Evolutionary conservation across 2,329 filamentous ascomycete genomes (phyloP), one percentile per base, ranked within the genome.

Genomic region (Sporothrix phasma): DNA sequence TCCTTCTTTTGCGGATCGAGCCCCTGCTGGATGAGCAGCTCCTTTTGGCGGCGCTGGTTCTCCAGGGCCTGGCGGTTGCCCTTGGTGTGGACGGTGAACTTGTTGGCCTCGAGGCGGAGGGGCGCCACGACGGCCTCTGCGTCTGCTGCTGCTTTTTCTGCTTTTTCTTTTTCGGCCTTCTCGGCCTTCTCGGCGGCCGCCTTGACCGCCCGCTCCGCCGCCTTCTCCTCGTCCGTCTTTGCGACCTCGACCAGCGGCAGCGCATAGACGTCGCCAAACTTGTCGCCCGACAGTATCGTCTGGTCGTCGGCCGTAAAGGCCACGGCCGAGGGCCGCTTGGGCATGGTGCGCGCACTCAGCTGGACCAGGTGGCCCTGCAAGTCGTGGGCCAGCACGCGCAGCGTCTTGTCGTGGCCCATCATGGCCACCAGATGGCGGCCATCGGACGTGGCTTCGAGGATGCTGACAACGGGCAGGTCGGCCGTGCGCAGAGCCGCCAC

Each of bases 201-300:
- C 31, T 34, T 34, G 31, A n/a, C n/a, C n/a, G n/a, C n/a, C n/a
- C 8, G 31, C 31, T 34, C 31, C 5, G 31, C 31, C 31, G 31
- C 31, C 31, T 34, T 34, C 5, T 34, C 5, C 34, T 37, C 34
- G 34, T 47, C 31, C 47, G 64, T 60, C 15, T 69, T 62, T 22
- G 68, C 63, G 17, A 66, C 56, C 22, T 69, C 68, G 51, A 91
- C 73, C 3, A 97, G 79, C 15, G 94, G 93, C 7, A 99, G 76
- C 11, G 89, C 84, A 76, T 96, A 97, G 66, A 97, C 93, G 74
- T 99, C 94, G 68, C 94, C 94, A 72, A 97, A 97, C 75, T 99
- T 99, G 79, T 99, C 94, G 61, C 86, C 93, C 67, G 85, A 86
- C 65, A 97, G 76, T 67, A 99, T 90, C 8, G 86, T 89, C 49